These are phyloP conservation scores for Spirogloea muscicola DNA, from an alignment of 139 green algal genomes.

Conservation along the genomic window DNA sequence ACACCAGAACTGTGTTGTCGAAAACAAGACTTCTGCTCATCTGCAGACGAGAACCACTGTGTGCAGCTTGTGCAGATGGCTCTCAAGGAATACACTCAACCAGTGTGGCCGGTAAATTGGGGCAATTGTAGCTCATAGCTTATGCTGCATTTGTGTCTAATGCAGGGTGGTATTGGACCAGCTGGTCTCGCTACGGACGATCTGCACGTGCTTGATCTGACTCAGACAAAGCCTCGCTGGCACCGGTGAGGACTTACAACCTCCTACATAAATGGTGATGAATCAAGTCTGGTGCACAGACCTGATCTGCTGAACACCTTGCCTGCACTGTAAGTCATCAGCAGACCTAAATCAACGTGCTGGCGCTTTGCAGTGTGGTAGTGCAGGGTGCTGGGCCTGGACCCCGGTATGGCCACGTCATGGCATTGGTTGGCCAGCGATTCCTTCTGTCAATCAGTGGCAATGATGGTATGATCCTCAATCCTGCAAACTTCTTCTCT, in stretches of 20 bases:
- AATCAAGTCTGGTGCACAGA: too few relatives aligned
- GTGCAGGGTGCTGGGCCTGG: slow-evolving; percentile 85
- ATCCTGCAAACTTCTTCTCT: too few relatives aligned
- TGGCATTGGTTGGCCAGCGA: slow-evolving; percentile 92
- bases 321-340: not conserved
- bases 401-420: slow-evolving; percentile 91
- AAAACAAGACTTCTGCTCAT: too few relatives aligned
- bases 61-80: too few relatives aligned
- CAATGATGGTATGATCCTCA: slow-evolving; percentile 97
- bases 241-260: slow-evolving; percentile 58
- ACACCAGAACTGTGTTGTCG: too few relatives aligned
- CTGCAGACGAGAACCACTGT: too few relatives aligned
- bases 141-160: too few relatives aligned
- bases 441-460: slow-evolving; percentile 95
- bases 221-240: slow-evolving; percentile 77
- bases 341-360: not conserved
- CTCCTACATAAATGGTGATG: too few relatives aligned
- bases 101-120: too few relatives aligned
- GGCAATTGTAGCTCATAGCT: too few relatives aligned
- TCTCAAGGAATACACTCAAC: too few relatives aligned
- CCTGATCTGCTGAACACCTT: too few relatives aligned
- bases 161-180: slow-evolving; percentile 63
- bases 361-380: slow-evolving; percentile 66
- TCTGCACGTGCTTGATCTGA: slow-evolving; percentile 98
- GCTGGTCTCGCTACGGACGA: slow-evolving; percentile 89